phyloP scores from a whole-genome alignment of 2,329 filamentous ascomycete genomes.

The Scopulariopsis brevicaulis region DNA sequence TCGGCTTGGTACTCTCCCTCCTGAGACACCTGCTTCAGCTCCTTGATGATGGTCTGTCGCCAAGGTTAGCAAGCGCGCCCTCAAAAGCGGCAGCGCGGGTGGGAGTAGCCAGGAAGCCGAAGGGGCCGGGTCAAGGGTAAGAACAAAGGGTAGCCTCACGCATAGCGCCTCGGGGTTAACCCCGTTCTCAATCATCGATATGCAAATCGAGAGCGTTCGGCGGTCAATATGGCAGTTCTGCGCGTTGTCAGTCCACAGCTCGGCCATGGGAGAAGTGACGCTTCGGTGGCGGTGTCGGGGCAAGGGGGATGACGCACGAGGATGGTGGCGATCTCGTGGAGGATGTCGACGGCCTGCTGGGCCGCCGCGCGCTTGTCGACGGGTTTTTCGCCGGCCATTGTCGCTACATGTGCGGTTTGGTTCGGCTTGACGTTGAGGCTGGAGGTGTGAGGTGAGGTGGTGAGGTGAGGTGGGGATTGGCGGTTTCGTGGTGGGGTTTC shows the following conservation, averaged over 20 bases:
- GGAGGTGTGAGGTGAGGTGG: background rate
- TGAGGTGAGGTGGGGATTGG: background rate
- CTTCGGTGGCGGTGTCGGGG: background rate
- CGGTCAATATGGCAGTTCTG: constrained; percentile 92
- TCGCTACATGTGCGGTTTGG: background rate
- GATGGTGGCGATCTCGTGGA: constrained; percentile 79
- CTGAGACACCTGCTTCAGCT: constrained; percentile 44
- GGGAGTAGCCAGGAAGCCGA: background rate
- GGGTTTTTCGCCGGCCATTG: constrained; percentile 23
- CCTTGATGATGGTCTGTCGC: constrained; percentile 45
- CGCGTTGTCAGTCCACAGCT: background rate
- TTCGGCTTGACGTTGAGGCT: background rate
- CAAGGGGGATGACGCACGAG: constrained; percentile 47
- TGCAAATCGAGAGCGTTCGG: constrained; percentile 84
- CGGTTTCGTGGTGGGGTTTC: no score
- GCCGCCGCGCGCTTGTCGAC: constrained; percentile 64
- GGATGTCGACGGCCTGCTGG: constrained; percentile 71
- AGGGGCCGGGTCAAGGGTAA: no score
- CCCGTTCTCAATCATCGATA: constrained; percentile 93
- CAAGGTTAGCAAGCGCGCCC: background rate
- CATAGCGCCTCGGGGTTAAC: constrained; percentile 92
- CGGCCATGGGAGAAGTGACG: background rate
- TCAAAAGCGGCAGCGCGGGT: background rate
- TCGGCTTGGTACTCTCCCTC: constrained; percentile 30
- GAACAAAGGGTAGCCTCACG: constrained; percentile 40